phyloP scores from a whole-genome alignment of 495 filamentous ascomycete genomes.

The Talaromyces trachyspermus region DNA sequence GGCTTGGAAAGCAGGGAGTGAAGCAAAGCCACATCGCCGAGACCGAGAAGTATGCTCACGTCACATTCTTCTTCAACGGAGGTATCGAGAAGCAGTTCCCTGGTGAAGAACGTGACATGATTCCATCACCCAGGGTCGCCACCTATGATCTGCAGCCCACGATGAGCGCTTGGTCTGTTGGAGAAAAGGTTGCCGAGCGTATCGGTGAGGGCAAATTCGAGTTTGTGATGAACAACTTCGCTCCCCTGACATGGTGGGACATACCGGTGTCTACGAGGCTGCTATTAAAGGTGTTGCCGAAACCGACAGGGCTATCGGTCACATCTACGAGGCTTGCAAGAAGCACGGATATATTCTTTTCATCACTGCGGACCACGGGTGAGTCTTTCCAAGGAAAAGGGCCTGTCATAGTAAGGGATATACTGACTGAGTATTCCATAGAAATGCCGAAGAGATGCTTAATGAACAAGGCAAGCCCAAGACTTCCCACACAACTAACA shows the following conservation, averaged over 20 bases:
- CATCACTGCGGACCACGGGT: slow-evolving; percentile 92
- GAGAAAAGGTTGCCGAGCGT: slow-evolving; percentile 75
- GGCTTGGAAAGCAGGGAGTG: slow-evolving; percentile 76
- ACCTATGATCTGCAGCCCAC: slow-evolving; percentile 95
- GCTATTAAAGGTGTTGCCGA: slow-evolving; percentile 77
- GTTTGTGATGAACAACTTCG: slow-evolving; percentile 99
- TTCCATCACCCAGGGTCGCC: slow-evolving; percentile 68
- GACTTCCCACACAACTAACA: slow-evolving; percentile 96
- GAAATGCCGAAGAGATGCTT: slow-evolving; percentile 98
- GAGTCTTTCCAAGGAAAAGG: slow-evolving; percentile 21
- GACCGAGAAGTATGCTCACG: slow-evolving; percentile 99
- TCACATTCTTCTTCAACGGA: slow-evolving; percentile 99
- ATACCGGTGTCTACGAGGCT: slow-evolving; percentile 96
- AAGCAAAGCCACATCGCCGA: slow-evolving; percentile 95
- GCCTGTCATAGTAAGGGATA: background rate
- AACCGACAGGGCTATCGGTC: slow-evolving; percentile 88
- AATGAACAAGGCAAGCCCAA: slow-evolving; percentile 91
- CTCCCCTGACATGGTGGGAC: slow-evolving; percentile 99
- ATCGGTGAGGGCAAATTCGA: slow-evolving; percentile 75
- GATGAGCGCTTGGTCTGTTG: slow-evolving; percentile 88
- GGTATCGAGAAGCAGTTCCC: slow-evolving; percentile 96
- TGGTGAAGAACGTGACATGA: slow-evolving; percentile 75
- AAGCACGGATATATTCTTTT: slow-evolving; percentile 86
- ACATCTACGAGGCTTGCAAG: slow-evolving; percentile 88
- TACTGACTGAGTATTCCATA: slow-evolving; percentile 13